Base-by-base conservation (phyloP, 1,284 basidiomycete species). In the Ustilago crameri region DNA sequence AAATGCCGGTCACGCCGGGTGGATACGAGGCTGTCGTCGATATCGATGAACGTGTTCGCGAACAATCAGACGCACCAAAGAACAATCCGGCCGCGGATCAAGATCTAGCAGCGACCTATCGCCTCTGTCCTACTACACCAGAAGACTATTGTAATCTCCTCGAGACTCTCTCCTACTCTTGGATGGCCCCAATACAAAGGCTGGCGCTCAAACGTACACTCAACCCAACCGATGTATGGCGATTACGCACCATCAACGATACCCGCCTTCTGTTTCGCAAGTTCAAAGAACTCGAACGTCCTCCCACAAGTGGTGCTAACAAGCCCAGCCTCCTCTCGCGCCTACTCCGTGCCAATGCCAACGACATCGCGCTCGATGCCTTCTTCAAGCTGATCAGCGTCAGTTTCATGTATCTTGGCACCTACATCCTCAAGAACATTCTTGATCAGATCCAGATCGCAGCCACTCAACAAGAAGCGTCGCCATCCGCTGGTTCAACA, bases 121-220 rank as follows among this genome's bases (percentile, higher is more conserved):
- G 53, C 12, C 49, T 58, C 32, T 78, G 75, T 30, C 76, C 76
- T 2, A 79, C 76, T 1, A 76, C 75, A 5, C 76, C 76, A 2
- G 76, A 79, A 43, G 76, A 79, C 45, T 79, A 72, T 40, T 65
- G 60, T 37, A 63, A 55, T 23, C 60, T 79, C 8, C 58, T 59
- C 49, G 51, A 67, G 38, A 63, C 66, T 10, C 51, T 79, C 8
- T 73, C 73, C 1, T 79, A 79, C 45, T 54, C 65, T 9, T 79
- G 76, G 76, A 79, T 79, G 76, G 62, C 63, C 9, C 60, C 59
- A 9, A 75, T 79, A 18, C 75, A 77, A 35, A 50, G 34, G 9
- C 69, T 79, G 9, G 52, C 76, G 2, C 57, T 75, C 5, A 35
- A 45, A 7, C 60, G 76, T 1, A 56, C 76, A 0, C 63, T 79